Percentiles rank a stretch among this genome's conserved stretches.
phyloP scores from a whole-genome alignment of 2,329 filamentous ascomycete species.

The Colletotrichum coccodes region DNA sequence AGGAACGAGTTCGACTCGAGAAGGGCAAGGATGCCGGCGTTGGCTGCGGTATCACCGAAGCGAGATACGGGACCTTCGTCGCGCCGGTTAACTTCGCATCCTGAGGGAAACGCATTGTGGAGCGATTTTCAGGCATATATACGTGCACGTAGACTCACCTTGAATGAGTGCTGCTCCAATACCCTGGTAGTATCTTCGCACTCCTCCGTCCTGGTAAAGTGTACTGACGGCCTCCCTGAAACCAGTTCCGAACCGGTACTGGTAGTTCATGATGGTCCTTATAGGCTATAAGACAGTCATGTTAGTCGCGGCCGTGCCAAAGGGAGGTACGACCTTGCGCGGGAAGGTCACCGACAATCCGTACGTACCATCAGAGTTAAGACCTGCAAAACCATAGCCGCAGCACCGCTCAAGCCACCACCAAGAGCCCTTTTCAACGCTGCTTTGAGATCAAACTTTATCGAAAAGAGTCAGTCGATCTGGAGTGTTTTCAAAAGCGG shows the following conservation, averaged over 20 bases:
- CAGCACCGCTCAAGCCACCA: constrained; percentile 57
- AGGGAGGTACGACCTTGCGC: too few species aligned
- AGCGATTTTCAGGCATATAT: neutral
- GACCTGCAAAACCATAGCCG: constrained; percentile 59
- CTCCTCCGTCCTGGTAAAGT: constrained; percentile 52
- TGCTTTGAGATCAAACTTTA: constrained; percentile 54
- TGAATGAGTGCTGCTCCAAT: constrained; percentile 56
- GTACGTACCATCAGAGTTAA: constrained; percentile 55
- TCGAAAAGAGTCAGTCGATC: neutral
- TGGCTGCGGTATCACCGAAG: constrained; percentile 60
- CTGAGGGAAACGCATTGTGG: neutral
- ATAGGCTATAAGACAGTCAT: constrained; percentile 46
- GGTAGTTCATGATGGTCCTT: constrained; percentile 62
- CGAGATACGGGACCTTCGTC: constrained; percentile 52
- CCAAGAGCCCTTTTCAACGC: constrained; percentile 56
- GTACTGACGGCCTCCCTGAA: constrained; percentile 51
- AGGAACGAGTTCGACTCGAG: constrained; percentile 58
- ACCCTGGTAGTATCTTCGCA: constrained; percentile 57
- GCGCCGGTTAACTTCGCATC: neutral
- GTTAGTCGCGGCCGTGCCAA: neutral
- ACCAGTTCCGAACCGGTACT: constrained; percentile 56
- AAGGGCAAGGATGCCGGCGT: constrained; percentile 59
- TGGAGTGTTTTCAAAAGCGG: neutral
- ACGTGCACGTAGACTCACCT: constrained; percentile 38
- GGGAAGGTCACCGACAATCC: too few species aligned